These are phyloP conservation scores for Ammopiptanthus mongolicus DNA, from an alignment of 306 rosid genomes.

Conservation along the genomic window DNA sequence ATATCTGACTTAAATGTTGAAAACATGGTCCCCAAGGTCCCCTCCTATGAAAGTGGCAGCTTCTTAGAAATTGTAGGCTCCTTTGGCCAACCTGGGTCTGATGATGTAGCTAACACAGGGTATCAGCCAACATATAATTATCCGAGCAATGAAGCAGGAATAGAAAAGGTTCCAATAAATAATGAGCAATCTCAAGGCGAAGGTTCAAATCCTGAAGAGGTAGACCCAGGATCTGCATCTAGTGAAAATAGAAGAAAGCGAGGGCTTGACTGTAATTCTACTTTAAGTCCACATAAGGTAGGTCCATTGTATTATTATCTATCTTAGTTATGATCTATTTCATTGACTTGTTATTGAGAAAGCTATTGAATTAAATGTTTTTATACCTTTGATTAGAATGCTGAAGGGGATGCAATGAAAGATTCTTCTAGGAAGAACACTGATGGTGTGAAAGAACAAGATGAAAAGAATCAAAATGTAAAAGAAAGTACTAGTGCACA, in stretches of 20 bases:
- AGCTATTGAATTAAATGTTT: conserved; percentile 18
- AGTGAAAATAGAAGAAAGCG: conserved; percentile 57
- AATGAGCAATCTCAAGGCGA: conserved; percentile 38
- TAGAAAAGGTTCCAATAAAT: conserved; percentile 27
- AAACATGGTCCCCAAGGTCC: conserved; percentile 43
- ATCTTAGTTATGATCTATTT: neutral
- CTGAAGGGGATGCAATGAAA: conserved; percentile 44
- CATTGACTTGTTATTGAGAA: neutral
- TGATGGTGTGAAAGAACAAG: conserved; percentile 41
- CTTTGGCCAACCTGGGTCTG: conserved; percentile 43
- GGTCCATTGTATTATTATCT: neutral
- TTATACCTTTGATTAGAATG: conserved; percentile 35
- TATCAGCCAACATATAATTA: conserved; percentile 39
- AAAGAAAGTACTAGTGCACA: conserved; percentile 40
- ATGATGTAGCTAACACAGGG: conserved; percentile 39
- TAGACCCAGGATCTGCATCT: conserved; percentile 39
- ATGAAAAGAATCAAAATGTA: conserved; percentile 41
- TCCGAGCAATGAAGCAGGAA: conserved; percentile 32
- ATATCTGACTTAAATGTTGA: conserved; percentile 47
- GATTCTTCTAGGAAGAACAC: conserved; percentile 48
- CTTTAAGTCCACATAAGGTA: conserved; percentile 55
- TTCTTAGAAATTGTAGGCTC: conserved; percentile 66
- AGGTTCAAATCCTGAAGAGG: conserved; percentile 36
- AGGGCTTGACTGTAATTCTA: conserved; percentile 33
- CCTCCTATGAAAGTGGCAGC: conserved; percentile 57